Evolutionary conservation across 2,329 filamentous ascomycete genomes (phyloP).

Genomic region (Nemania serpens): DNA sequence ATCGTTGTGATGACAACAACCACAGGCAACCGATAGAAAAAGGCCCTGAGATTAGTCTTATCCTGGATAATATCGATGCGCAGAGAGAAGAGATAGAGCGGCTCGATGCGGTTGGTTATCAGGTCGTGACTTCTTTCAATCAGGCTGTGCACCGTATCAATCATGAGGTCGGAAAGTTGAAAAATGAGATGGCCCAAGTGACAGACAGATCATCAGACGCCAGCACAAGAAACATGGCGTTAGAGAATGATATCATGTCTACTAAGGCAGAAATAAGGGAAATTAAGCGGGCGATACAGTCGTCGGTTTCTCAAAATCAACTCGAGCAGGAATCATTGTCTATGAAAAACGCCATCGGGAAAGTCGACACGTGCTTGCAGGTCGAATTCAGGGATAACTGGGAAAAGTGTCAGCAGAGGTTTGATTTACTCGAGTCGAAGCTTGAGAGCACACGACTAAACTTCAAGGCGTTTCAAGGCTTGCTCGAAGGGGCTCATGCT

Average conservation of each 20-base stretch:
- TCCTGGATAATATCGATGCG: slow-evolving; percentile 43
- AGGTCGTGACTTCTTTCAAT: slow-evolving; percentile 46
- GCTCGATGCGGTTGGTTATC: slow-evolving; percentile 45
- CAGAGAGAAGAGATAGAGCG: slow-evolving; percentile 45
- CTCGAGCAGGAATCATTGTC: slow-evolving; percentile 20
- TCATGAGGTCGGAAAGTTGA: slow-evolving; percentile 42
- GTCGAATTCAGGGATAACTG: slow-evolving; percentile 13
- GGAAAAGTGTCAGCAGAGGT: slow-evolving; percentile 15
- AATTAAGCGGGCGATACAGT: slow-evolving; percentile 17
- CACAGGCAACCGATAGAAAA: slow-evolving; percentile 10
- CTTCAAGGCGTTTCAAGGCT: slow-evolving; percentile 11
- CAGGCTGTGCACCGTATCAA: slow-evolving; percentile 44
- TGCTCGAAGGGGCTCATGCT: slow-evolving; percentile 32
- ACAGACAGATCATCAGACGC: slow-evolving; percentile 32
- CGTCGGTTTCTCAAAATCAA: slow-evolving; percentile 6
- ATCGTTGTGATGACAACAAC: neutral
- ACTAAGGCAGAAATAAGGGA: slow-evolving; percentile 37
- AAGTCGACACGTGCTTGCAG: slow-evolving; percentile 32
- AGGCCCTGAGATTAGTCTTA: slow-evolving; percentile 34
- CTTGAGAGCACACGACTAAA: slow-evolving; percentile 14
- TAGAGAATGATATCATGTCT: slow-evolving; percentile 36
- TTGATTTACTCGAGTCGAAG: slow-evolving; percentile 17
- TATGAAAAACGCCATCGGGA: slow-evolving; percentile 32
- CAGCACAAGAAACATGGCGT: slow-evolving; percentile 4
- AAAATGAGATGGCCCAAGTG: slow-evolving; percentile 37